Base-by-base conservation (phyloP, 257 asterid species). In the Cinchona pubescens region DNA sequence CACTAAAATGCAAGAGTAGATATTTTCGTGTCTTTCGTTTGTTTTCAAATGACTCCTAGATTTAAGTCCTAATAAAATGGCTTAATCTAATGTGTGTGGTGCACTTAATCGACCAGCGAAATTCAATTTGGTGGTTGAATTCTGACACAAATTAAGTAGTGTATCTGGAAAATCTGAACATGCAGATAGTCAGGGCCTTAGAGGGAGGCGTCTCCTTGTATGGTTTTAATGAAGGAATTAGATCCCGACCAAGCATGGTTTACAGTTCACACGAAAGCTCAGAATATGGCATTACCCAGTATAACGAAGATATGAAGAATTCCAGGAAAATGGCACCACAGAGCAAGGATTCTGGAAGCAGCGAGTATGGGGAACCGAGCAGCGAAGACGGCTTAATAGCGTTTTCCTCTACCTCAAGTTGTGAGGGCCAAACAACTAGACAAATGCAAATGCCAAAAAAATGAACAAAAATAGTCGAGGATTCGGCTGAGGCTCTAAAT, bases 171-270 rank as follows among this genome's bases (percentile, higher is more conserved):
- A 67, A 42, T 30, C 43, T 77, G 79, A 73, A 70, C 90, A n/a
- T n/a, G n/a, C n/a, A 94, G 98, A 96, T 94, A 6, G 93, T 90
- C 13, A 85, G 97, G 86, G 97, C 95, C 63, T 86, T 94, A 67
- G 97, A 94, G 88, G 98, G 97, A 71, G 88, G 88, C 37, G 87
- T 87, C 27, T 92, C 97, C 0, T 81, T 94, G 27, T 82, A 93
- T 0, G 97, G 92, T 79, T 87, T 90, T 34, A 87, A 90, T 16
- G 96, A 90, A 80, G 95, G 96, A 40, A 82, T 86, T 38, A 76
- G 81, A 66, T 97, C 96, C 0, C 97, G 95, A 40, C 93, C 89
- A 62, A 90, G 97, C 85, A 76, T 86, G 2, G 79, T 83, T 15
- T 90, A 90, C 86, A 86, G 98, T 65, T 91, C 98, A 0, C 38